Evolutionary conservation across 352 stramenopile species (phyloP).

Genomic region (Phytophthora pinifolia): DNA sequence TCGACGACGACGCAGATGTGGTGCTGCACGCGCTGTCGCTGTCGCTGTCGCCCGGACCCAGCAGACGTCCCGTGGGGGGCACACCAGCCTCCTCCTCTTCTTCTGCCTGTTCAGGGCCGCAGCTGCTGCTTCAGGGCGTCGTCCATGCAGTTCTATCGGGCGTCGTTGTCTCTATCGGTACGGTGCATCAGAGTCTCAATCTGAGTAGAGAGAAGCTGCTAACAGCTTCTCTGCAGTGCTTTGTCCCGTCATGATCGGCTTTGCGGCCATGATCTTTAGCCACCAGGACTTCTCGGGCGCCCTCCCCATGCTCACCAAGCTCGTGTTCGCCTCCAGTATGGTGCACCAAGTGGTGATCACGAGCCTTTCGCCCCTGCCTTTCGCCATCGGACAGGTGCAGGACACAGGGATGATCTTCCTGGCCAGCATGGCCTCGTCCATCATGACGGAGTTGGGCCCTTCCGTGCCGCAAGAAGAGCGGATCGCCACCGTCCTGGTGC

Average conservation of each 20-base stretch:
- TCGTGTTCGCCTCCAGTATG: conserved; percentile 92
- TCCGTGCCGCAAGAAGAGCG: conserved; percentile 49
- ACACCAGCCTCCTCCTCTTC: neutral
- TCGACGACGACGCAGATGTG: conserved; percentile 38
- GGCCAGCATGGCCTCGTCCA: conserved; percentile 89
- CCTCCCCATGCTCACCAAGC: conserved; percentile 83
- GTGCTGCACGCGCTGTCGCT: conserved; percentile 32
- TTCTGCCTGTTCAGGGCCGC: conserved; percentile 2
- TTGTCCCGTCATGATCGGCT: conserved; percentile 76
- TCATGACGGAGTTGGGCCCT: conserved; percentile 78
- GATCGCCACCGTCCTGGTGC: conserved; percentile 92
- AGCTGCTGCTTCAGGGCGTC: conserved; percentile 37
- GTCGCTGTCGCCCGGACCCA: conserved; percentile 12
- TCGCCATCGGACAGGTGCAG: conserved; percentile 96
- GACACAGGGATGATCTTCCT: conserved; percentile 97
- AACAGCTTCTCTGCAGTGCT: conserved; percentile 32
- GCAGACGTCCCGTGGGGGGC: neutral
- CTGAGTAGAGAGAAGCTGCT: conserved; percentile 47
- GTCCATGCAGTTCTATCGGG: conserved; percentile 81
- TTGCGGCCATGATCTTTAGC: conserved; percentile 95
- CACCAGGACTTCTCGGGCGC: conserved; percentile 50
- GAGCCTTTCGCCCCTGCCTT: conserved; percentile 89
- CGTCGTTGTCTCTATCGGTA: conserved; percentile 85
- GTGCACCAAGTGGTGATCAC: conserved; percentile 95
- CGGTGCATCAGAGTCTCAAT: conserved; percentile 19